Evolutionary conservation across 345 rosid genomes (phyloP), one percentile per base, ranked within the genome.

Genomic region (Ceriops tagal): DNA sequence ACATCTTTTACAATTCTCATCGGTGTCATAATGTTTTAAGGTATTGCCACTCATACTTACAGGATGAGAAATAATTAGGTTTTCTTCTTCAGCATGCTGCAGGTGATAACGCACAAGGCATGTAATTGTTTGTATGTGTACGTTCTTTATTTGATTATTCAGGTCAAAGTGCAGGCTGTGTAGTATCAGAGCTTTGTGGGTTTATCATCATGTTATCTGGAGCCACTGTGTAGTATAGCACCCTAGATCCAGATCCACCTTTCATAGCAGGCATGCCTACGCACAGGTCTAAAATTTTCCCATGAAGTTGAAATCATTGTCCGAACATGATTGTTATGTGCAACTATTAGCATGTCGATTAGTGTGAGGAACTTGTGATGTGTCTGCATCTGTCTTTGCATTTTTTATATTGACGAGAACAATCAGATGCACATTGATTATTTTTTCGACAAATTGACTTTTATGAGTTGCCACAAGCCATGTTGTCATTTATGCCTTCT

Each of bases 21-120:
- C 18, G 85, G 96, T 68, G 96, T 86, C 53, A 85, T 89, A 70
- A 87, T 89, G 92, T 87, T 89, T 58, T 58, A 87, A 89, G 96
- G 96, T 89, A 89, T 69, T 30, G 19, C 16, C 8, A 8, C 43
- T 32, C 27, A n/a, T 15, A 24, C 22, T 24, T 59, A n/a, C 3
- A 18, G 16, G 21, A 55, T 55, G 15, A 55, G 24, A 56, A 56
- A 21, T 3, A 56, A 56, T 21, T 22, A 24, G 5, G 5, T 5
- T 56, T 8, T 34, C 5, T 9, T 24, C 22, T 22, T 22, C 3
- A 18, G n/a, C 10, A 37, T 2, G 5, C 8, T 34, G 35, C 8
- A 20, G 34, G 21, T 4, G 32, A 30, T 18, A 32, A 65, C 27
- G 18, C 16, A 28, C 24, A 34, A 6, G 47, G 18, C n/a, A 21